A percentile compares a stretch with the other conserved stretches of the same genome.
Evolutionary conservation across 495 filamentous ascomycete genomes (phyloP).

Genomic region (Penicillium argentinense): DNA sequence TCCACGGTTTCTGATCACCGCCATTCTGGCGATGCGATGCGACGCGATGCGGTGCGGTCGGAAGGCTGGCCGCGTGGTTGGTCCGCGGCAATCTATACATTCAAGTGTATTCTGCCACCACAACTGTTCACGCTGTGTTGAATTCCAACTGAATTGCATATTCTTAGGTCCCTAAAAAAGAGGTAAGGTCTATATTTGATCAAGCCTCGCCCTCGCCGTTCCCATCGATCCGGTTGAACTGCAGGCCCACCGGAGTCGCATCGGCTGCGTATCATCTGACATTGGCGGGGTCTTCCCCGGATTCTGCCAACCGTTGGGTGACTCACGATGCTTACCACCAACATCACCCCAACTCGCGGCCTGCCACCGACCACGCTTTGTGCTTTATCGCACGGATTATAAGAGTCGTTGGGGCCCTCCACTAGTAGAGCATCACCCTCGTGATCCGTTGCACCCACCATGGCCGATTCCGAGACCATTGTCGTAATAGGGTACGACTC

Average conservation of each 20-base stretch:
- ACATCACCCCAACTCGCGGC: too few relatives aligned
- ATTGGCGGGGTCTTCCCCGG: constrained; percentile 18
- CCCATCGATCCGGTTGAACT: background rate
- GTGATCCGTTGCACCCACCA: background rate
- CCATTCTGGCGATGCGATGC: constrained; percentile 1
- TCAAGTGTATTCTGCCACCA: too few relatives aligned
- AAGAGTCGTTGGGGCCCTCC: too few relatives aligned
- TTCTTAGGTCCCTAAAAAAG: too few relatives aligned
- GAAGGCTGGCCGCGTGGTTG: background rate
- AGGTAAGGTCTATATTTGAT: too few relatives aligned
- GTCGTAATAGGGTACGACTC: constrained; percentile 47
- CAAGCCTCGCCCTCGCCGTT: background rate
- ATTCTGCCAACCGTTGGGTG: background rate
- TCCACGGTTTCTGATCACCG: constrained; percentile 5
- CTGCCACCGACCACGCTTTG: too few relatives aligned
- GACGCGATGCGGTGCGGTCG: too few relatives aligned
- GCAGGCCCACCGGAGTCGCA: constrained; percentile 2
- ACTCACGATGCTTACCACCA: too few relatives aligned
- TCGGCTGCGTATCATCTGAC: constrained; percentile 17
- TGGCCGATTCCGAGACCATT: constrained; percentile 36
- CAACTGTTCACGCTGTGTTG: too few relatives aligned
- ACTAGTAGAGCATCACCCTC: background rate
- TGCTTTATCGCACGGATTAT: too few relatives aligned
- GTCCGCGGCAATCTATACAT: too few relatives aligned
- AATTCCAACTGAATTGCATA: too few relatives aligned